phyloP scores from a whole-genome alignment of 192 early-diverging fungal species.

The Tieghemiomyces parasiticus region DNA sequence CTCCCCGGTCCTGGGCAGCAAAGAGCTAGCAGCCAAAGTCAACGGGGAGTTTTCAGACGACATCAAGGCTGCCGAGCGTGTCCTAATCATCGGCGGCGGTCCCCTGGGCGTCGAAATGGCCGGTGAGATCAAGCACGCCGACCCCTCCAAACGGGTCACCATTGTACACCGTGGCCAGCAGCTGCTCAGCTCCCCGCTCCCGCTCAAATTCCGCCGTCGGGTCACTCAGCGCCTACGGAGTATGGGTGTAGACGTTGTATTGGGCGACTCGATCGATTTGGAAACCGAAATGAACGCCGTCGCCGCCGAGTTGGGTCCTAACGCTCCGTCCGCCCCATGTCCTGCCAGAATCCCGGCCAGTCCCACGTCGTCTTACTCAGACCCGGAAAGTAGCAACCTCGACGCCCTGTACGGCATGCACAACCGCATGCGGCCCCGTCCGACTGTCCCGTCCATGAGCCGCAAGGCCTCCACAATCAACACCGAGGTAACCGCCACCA shows the following conservation, averaged over 20 bases:
- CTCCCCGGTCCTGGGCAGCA: slow-evolving; percentile 18
- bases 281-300: background rate
- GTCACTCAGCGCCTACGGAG: slow-evolving; percentile 16
- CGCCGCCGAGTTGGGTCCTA: slow-evolving; percentile 11
- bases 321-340: background rate
- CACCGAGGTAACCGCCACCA: too few relatives aligned
- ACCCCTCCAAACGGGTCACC: slow-evolving; percentile 5
- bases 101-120: slow-evolving; percentile 43
- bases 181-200: slow-evolving; percentile 20
- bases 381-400: too few relatives aligned
- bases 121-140: slow-evolving; percentile 29
- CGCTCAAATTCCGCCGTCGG: slow-evolving; percentile 14
- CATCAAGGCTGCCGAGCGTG: slow-evolving; percentile 22
- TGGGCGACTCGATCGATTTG: slow-evolving; percentile 20
- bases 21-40: slow-evolving; percentile 21
- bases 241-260: slow-evolving; percentile 19
- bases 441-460: too few relatives aligned
- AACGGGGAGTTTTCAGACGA: slow-evolving; percentile 19
- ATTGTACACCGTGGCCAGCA: slow-evolving; percentile 14
- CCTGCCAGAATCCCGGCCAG: too few relatives aligned
- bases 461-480: too few relatives aligned
- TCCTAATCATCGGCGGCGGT: slow-evolving; percentile 45
- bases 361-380: too few relatives aligned
- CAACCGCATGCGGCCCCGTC: too few relatives aligned
- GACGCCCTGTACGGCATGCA: too few relatives aligned